Evolutionary conservation across 2,329 filamentous ascomycete genomes (phyloP).

Genomic region (Tolypocladium paradoxum): DNA sequence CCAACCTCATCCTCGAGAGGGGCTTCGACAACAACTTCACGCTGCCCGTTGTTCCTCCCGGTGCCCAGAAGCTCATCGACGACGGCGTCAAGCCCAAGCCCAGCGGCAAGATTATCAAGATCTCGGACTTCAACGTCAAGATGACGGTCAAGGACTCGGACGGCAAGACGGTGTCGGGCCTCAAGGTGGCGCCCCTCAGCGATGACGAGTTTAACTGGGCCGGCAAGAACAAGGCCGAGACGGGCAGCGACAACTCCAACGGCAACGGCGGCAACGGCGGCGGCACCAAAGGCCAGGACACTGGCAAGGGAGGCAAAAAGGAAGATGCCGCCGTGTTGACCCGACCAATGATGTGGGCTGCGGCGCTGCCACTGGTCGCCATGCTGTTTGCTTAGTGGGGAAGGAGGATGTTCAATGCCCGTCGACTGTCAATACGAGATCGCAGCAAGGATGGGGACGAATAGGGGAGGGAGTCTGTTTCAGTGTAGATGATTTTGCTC

Average conservation of each 20-base stretch:
- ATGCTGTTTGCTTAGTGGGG: constrained; percentile 21
- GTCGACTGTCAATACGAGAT: background rate
- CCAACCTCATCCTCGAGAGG: constrained; percentile 53
- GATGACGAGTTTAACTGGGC: constrained; percentile 34
- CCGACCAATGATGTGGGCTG: constrained; percentile 21
- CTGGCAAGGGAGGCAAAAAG: constrained; percentile 10
- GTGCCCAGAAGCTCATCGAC: constrained; percentile 61
- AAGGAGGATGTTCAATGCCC: background rate
- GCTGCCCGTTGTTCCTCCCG: constrained; percentile 57
- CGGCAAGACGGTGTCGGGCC: constrained; percentile 29
- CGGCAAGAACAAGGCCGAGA: constrained; percentile 30
- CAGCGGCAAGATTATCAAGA: constrained; percentile 55
- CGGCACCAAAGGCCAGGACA: background rate
- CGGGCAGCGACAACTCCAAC: constrained; percentile 14
- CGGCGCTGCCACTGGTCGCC: constrained; percentile 20
- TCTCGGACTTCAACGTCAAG: constrained; percentile 51
- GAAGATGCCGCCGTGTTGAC: constrained; percentile 17
- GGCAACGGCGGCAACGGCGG: constrained; percentile 3
- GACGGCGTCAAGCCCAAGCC: constrained; percentile 60
- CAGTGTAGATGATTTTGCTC: constrained; percentile 4
- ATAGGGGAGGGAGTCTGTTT: constrained; percentile 4
- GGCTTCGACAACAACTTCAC: constrained; percentile 73
- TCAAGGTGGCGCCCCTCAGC: constrained; percentile 36
- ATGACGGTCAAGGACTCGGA: constrained; percentile 29
- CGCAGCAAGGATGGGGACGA: background rate